Evolutionary conservation across 1,284 basidiomycete genomes (phyloP).

Genomic region (Rhodotorula glutinis): DNA sequence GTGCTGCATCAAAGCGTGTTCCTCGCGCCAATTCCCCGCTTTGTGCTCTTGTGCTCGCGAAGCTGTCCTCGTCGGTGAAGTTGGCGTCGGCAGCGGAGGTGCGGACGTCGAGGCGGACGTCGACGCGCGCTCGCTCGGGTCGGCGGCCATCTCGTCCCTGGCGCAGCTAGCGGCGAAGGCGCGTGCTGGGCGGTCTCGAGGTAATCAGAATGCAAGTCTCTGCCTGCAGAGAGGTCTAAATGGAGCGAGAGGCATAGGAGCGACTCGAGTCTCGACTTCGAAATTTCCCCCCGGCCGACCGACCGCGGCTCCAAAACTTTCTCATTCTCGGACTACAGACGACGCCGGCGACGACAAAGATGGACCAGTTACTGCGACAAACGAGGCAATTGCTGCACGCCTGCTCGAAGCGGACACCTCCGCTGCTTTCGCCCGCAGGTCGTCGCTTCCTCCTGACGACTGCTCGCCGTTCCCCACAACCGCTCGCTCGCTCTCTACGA

Average conservation of each 20-base stretch:
- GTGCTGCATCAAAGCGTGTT: slow-evolving; percentile 24
- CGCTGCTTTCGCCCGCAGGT: no score
- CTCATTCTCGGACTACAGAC: no score
- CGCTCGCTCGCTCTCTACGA: not conserved
- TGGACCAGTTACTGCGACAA: slow-evolving; percentile 4
- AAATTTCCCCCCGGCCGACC: no score
- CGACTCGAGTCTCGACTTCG: no score
- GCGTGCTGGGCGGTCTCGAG: no score
- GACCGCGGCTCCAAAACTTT: no score
- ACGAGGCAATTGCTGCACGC: not conserved
- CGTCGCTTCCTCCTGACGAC: not conserved
- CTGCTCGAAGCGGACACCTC: no score
- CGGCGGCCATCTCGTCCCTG: not conserved
- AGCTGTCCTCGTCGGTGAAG: not conserved
- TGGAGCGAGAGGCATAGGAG: no score
- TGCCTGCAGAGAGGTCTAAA: no score
- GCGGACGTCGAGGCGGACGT: not conserved
- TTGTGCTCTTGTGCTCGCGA: not conserved
- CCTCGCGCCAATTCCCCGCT: slow-evolving; percentile 21
- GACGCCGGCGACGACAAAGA: no score
- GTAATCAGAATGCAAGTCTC: no score
- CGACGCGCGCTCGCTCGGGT: not conserved
- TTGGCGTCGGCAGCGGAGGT: not conserved
- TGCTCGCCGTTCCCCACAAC: not conserved
- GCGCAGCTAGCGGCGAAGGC: no score